These are phyloP conservation scores for Digitaria exilis DNA, from an alignment of 202 grass and related monocot species.

Conservation along the genomic window DNA sequence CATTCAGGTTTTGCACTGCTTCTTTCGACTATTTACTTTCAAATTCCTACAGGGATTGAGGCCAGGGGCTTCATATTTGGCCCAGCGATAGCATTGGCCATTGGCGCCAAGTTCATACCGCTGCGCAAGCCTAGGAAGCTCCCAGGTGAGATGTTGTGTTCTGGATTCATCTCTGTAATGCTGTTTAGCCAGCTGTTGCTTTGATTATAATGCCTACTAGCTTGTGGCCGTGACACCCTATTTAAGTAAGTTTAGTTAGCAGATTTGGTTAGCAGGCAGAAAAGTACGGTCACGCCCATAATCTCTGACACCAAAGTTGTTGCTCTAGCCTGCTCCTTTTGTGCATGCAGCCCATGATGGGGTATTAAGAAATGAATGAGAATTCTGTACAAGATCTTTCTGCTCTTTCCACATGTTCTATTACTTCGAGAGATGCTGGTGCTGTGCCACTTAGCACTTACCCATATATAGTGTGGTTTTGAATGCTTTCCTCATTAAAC, in stretches of 20 bases:
- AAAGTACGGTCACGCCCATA: slow-evolving; percentile 16
- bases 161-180: background rate
- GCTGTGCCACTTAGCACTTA: background rate
- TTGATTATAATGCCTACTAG: background rate
- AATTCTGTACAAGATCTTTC: background rate
- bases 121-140: slow-evolving; percentile 91
- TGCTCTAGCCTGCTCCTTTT: background rate
- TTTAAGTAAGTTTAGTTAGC: background rate
- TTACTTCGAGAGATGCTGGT: slow-evolving; percentile 5
- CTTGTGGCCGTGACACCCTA: background rate
- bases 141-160: slow-evolving; percentile 53
- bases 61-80: slow-evolving; percentile 98
- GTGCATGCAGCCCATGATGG: slow-evolving; percentile 2
- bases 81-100: slow-evolving; percentile 71
- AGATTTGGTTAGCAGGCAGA: slow-evolving; percentile 1
- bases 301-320: slow-evolving; percentile 5
- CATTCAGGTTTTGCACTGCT: background rate
- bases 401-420: slow-evolving; percentile 18
- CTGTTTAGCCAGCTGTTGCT: background rate
- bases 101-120: slow-evolving; percentile 93
- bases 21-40: slow-evolving; percentile 20
- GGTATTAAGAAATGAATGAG: background rate
- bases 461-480: background rate
- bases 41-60: slow-evolving; percentile 67
- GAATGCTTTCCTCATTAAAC: background rate